Conservation (phyloP, 2,329 filamentous ascomycete species). For the Zasmidium cellare region DNA sequence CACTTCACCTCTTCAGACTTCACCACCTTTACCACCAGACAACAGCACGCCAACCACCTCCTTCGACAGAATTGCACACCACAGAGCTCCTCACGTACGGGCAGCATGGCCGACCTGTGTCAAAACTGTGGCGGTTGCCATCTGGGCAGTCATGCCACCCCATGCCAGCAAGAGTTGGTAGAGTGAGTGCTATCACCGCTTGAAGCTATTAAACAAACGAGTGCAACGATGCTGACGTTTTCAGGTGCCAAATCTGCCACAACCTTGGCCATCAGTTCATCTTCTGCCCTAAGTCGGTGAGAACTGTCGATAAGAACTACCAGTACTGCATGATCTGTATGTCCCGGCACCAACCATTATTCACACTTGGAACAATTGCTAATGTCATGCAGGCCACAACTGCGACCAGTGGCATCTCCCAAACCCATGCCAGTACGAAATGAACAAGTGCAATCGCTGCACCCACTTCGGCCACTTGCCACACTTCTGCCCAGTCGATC, state of each 20-base stretch:
- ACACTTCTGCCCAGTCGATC: slow-evolving; percentile 23
- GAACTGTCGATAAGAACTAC: slow-evolving; percentile 4
- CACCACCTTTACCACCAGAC: not conserved
- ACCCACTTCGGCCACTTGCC: slow-evolving; percentile 21
- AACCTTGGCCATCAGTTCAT: slow-evolving; percentile 15
- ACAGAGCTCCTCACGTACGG: not conserved
- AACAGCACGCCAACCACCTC: not conserved
- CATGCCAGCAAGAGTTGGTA: slow-evolving; percentile 18
- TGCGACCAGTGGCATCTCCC: slow-evolving; percentile 31
- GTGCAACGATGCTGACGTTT: not conserved
- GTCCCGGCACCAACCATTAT: too few species aligned
- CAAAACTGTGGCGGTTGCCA: slow-evolving; percentile 28
- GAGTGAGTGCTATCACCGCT: slow-evolving; percentile 12
- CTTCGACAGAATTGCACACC: not conserved
- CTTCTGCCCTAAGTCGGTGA: slow-evolving; percentile 24
- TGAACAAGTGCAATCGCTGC: slow-evolving; percentile 22
- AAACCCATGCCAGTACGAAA: slow-evolving; percentile 11
- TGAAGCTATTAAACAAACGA: slow-evolving; percentile 3
- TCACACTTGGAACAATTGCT: too few species aligned
- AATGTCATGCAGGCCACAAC: slow-evolving; percentile 18
- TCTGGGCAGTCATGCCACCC: slow-evolving; percentile 17
- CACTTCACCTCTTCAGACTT: not conserved
- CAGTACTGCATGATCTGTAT: not conserved
- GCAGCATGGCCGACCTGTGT: slow-evolving; percentile 27
- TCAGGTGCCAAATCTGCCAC: slow-evolving; percentile 14